Conservation (phyloP, 2,329 filamentous ascomycete species). For the Berkeleyomyces rouxiae region DNA sequence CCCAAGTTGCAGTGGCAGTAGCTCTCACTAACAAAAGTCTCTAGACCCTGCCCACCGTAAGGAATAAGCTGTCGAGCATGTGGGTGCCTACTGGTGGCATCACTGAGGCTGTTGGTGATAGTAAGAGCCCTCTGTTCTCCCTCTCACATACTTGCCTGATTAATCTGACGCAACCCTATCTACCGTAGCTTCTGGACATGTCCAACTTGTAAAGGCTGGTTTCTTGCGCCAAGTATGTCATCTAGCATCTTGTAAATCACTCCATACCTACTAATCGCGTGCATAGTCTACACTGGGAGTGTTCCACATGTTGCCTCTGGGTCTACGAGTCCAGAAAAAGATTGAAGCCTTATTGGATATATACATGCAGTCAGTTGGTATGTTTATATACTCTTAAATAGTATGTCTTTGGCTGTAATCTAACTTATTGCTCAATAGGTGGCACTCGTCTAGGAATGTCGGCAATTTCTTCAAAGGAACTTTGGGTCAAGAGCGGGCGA, state of each 20-base stretch:
- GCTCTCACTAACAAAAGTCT: neutral
- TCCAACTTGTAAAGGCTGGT: slow-evolving; percentile 39
- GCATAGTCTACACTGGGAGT: slow-evolving; percentile 65
- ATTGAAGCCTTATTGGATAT: slow-evolving; percentile 72
- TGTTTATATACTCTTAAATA: neutral
- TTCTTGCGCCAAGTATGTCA: slow-evolving; percentile 51
- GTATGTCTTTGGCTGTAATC: neutral
- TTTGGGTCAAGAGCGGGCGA: slow-evolving; percentile 76
- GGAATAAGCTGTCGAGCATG: slow-evolving; percentile 42
- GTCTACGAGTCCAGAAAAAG: slow-evolving; percentile 75
- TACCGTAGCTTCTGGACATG: slow-evolving; percentile 10
- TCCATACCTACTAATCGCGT: neutral
- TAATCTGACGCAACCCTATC: neutral
- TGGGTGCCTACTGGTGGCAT: slow-evolving; percentile 67
- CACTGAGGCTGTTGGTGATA: slow-evolving; percentile 37
- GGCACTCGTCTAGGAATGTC: slow-evolving; percentile 73
- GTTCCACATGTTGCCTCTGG: slow-evolving; percentile 81
- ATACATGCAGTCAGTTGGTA: slow-evolving; percentile 65
- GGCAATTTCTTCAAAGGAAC: slow-evolving; percentile 63
- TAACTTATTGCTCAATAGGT: slow-evolving; percentile 26
- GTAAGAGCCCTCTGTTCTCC: slow-evolving; percentile 20
- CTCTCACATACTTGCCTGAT: neutral
- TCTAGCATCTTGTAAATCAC: neutral
- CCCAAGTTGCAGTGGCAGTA: neutral
- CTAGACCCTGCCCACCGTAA: slow-evolving; percentile 5